Percentiles rank a stretch among this genome's conserved stretches.
Conservation (phyloP, 2,329 filamentous ascomycete species). For the Penicillium olsonii region DNA sequence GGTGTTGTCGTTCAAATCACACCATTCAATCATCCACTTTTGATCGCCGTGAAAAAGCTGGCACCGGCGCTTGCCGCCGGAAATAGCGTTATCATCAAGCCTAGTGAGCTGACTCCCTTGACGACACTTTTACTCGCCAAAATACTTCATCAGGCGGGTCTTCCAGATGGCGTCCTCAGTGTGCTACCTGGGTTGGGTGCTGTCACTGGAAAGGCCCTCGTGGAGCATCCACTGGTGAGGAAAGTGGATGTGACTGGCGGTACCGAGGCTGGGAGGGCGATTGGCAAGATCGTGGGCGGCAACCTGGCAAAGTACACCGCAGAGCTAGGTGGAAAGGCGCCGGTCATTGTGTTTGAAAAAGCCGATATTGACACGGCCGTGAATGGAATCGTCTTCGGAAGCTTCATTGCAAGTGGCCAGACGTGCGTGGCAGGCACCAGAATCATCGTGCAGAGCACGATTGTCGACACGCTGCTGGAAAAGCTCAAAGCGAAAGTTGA, state of each 20-base stretch:
- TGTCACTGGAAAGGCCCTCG: conserved; percentile 43
- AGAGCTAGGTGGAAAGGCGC: conserved; percentile 42
- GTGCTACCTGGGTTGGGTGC: conserved; percentile 56
- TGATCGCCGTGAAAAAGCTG: conserved; percentile 42
- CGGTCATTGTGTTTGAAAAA: conserved; percentile 36
- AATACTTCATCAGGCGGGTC: conserved; percentile 44
- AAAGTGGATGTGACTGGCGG: conserved; percentile 41
- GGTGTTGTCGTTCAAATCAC: conserved; percentile 45
- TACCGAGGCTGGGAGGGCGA: conserved; percentile 34
- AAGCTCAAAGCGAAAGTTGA: conserved; percentile 49
- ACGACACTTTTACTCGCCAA: conserved; percentile 43
- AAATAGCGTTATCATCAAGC: conserved; percentile 43
- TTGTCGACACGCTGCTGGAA: conserved; percentile 42
- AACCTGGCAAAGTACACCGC: conserved; percentile 38
- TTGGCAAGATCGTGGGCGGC: conserved; percentile 33
- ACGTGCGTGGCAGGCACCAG: conserved; percentile 59
- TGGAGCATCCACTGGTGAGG: conserved; percentile 30
- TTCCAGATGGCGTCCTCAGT: conserved; percentile 47
- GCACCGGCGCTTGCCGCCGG: conserved; percentile 44
- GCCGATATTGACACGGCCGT: conserved; percentile 34
- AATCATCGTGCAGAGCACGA: conserved; percentile 52
- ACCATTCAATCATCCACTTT: conserved; percentile 41
- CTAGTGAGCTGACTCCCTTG: conserved; percentile 47
- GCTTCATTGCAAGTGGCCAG: conserved; percentile 57
- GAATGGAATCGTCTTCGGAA: conserved; percentile 40